Base-by-base conservation (phyloP, 352 stramenopile species). In the Phytophthora palmivora region DNA sequence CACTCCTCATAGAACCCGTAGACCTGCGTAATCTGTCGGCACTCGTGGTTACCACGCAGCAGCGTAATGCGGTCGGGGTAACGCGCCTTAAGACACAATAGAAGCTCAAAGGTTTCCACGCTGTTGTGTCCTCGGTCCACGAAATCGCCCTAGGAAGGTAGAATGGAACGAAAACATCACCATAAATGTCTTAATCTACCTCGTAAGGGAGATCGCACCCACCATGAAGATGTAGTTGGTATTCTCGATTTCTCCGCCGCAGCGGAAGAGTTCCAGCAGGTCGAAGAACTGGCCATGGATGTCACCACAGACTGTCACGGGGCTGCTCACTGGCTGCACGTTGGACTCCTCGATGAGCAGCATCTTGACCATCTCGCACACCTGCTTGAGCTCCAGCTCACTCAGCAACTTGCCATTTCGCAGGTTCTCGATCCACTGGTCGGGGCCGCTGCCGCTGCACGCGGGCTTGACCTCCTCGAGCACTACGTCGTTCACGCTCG, bases 1-100 rank as follows among this genome's bases (percentile, higher is more conserved):
- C 94, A 98, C 76, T 99, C 96, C 70, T 98, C 96, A 69, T 98
- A 98, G 70, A 99, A 99, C 38, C 96, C 96, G 58, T 98, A 99
- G 8, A 98, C 92, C 83, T 98, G 94, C 55, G 96, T 99, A 69
- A 98, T 98, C 85, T 98, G 94, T 36, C 96, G 88, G 63, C 85
- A 95, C 79, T 97, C 89, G 72, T 97, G 91, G 69, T 97, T 96
- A 44, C 86, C 86, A 19, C 84, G 87, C 59, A 97, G 72, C 66
- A 97, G 63, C 47, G 84, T 93, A 67, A 97, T 96, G 54, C 86
- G 78, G 59, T 96, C 89, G 28, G 89, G 88, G 62, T 95, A 96
- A 46, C 84, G 70, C 44, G 83, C 89, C 72, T 97, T 77, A 36
- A 97, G 82, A 43, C 84, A 94, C 43, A 97, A 69, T 50, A 97